These are phyloP conservation scores for Allantophomopsis lycopodina DNA, from an alignment of 2,329 filamentous ascomycete species.

Conservation along the genomic window DNA sequence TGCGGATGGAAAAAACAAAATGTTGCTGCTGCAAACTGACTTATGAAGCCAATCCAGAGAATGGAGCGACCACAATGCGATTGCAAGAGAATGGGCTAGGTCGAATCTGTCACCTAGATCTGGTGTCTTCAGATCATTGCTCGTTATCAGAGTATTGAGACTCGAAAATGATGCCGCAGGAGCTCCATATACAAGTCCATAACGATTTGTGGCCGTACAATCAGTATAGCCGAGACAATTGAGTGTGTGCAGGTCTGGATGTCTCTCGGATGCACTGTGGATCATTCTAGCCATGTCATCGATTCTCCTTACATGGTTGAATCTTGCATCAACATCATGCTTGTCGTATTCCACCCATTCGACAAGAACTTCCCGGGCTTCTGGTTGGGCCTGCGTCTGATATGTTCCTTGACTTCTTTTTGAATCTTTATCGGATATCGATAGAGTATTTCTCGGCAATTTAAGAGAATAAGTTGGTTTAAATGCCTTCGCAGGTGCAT, in stretches of 20 bases:
- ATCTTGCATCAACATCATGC: constrained; percentile 23
- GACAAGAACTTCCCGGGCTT: constrained; percentile 20
- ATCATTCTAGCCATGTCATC: constrained; percentile 33
- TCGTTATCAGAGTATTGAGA: constrained; percentile 24
- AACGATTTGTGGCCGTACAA: constrained; percentile 22
- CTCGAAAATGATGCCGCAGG: constrained; percentile 22
- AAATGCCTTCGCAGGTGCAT: constrained; percentile 24
- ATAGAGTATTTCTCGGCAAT: constrained; percentile 20
- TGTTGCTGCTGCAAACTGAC: constrained; percentile 22
- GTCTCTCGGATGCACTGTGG: constrained; percentile 27
- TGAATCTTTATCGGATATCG: constrained; percentile 8
- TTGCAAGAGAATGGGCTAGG: constrained; percentile 26
- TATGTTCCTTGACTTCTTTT: constrained; percentile 19
- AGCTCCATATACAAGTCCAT: constrained; percentile 28
- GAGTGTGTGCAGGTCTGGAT: constrained; percentile 31
- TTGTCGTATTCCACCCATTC: constrained; percentile 31
- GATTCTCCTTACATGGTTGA: constrained; percentile 28
- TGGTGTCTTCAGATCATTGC: constrained; percentile 25
- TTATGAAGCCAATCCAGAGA: constrained; percentile 39
- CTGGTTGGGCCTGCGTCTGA: constrained; percentile 17
- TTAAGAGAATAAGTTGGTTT: constrained; percentile 27
- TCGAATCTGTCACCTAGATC: constrained; percentile 28
- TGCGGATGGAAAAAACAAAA: constrained; percentile 28
- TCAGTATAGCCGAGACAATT: constrained; percentile 33
- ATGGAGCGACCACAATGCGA: constrained; percentile 34